phyloP scores from a whole-genome alignment of 202 grass and related monocot species.

The Brachypodium distachyon region DNA sequence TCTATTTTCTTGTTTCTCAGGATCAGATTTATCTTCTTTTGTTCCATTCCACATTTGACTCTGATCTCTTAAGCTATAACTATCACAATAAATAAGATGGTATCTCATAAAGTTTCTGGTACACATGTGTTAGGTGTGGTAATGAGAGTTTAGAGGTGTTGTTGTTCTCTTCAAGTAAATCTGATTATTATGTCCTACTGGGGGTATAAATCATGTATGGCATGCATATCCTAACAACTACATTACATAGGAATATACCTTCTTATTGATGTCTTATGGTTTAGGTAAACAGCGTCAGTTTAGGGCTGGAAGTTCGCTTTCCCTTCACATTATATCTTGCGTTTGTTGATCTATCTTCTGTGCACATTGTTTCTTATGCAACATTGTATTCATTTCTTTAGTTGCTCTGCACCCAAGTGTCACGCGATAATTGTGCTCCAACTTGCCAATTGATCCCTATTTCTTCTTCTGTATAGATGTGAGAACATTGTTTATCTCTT shows the following conservation, averaged over 20 bases:
- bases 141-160: neutral
- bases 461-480: no score
- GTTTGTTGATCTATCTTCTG: neutral
- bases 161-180: neutral
- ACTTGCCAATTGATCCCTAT: no score
- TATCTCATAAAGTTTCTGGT: neutral
- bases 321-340: neutral
- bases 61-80: neutral
- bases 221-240: neutral
- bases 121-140: neutral
- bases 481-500: neutral
- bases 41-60: neutral
- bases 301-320: neutral
- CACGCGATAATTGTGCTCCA: neutral
- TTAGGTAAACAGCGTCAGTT: neutral
- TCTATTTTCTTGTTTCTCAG: no score
- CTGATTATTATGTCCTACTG: no score
- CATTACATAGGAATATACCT: neutral
- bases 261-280: neutral
- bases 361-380: neutral
- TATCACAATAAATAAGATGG: neutral
- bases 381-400: neutral
- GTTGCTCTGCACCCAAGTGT: neutral
- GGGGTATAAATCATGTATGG: neutral
- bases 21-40: no score